These are phyloP conservation scores for Pleurotus tuber-regium DNA, from an alignment of 768 basidiomycete species.

Conservation along the genomic window DNA sequence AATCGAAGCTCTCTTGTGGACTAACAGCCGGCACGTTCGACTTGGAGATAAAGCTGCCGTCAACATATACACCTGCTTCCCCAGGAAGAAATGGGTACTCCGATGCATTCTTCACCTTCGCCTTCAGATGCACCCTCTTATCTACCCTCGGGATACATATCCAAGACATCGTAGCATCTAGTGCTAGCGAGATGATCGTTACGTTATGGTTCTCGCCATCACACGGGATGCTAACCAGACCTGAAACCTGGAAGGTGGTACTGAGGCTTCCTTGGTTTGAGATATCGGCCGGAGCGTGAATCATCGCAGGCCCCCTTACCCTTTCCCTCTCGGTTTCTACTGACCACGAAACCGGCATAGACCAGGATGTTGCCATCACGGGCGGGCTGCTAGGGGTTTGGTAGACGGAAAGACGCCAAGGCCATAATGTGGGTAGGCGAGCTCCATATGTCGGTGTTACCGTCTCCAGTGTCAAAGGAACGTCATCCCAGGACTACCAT, in stretches of 20 bases:
- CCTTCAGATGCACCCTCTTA: conserved; percentile 25
- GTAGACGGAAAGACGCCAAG: conserved; percentile 17
- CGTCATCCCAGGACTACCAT: conserved; percentile 20
- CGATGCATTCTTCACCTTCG: conserved; percentile 35
- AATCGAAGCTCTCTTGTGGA: conserved; percentile 38
- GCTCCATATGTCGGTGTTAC: conserved; percentile 20
- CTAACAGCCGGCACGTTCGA: conserved; percentile 31
- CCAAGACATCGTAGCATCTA: conserved; percentile 34
- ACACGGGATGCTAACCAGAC: conserved; percentile 29
- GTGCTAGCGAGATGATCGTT: conserved; percentile 27
- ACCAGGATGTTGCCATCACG: background rate
- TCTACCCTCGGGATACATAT: conserved; percentile 33
- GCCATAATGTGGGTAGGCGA: conserved; percentile 15
- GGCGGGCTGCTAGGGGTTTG: background rate
- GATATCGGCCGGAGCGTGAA: background rate
- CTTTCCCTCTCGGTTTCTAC: background rate
- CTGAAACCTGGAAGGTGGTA: conserved; percentile 32
- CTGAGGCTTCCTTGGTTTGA: conserved; percentile 19
- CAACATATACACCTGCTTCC: conserved; percentile 35
- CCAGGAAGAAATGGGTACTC: conserved; percentile 36
- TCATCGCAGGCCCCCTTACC: background rate
- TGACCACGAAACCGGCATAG: no score
- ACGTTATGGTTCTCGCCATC: conserved; percentile 29
- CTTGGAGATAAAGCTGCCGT: conserved; percentile 39
- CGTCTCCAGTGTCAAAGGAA: conserved; percentile 20